phyloP scores from a whole-genome alignment of 164 flowering plant genomes.

The Berberis vulgaris region DNA sequence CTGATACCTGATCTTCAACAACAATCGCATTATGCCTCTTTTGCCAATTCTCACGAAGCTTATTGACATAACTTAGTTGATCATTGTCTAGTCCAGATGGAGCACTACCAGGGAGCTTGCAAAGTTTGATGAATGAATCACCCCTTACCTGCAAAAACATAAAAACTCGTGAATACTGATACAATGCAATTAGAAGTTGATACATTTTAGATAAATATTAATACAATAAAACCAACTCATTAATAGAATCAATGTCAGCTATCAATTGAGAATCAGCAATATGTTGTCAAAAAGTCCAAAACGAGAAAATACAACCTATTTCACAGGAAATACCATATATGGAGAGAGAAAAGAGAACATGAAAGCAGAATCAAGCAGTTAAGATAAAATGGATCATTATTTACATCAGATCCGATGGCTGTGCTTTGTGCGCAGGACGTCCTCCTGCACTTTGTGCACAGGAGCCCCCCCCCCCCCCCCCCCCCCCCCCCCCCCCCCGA shows the following conservation, averaged over 20 bases:
- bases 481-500: too few relatives aligned
- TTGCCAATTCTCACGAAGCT: conserved; percentile 49
- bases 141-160: conserved; percentile 23
- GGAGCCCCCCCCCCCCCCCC: too few relatives aligned
- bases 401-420: too few relatives aligned
- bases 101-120: conserved; percentile 22
- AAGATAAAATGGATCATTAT: too few relatives aligned
- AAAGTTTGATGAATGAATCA: conserved; percentile 15
- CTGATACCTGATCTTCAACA: conserved; percentile 55
- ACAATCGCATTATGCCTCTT: conserved; percentile 45
- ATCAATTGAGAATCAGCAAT: too few relatives aligned
- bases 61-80: conserved; percentile 32
- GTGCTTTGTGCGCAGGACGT: too few relatives aligned
- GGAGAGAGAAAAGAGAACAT: too few relatives aligned
- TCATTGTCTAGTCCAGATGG: conserved; percentile 18
- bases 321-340: too few relatives aligned
- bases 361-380: too few relatives aligned
- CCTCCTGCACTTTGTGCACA: too few relatives aligned
- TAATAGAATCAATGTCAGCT: neutral
- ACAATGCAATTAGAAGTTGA: neutral
- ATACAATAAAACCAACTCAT: neutral
- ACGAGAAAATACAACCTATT: too few relatives aligned
- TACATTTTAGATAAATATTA: neutral
- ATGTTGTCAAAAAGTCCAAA: too few relatives aligned
- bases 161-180: conserved; percentile 7